Percentiles rank a stretch among this genome's conserved stretches.
phyloP scores from a whole-genome alignment of 129 eudicot genomes.

The Flaveria bidentis region DNA sequence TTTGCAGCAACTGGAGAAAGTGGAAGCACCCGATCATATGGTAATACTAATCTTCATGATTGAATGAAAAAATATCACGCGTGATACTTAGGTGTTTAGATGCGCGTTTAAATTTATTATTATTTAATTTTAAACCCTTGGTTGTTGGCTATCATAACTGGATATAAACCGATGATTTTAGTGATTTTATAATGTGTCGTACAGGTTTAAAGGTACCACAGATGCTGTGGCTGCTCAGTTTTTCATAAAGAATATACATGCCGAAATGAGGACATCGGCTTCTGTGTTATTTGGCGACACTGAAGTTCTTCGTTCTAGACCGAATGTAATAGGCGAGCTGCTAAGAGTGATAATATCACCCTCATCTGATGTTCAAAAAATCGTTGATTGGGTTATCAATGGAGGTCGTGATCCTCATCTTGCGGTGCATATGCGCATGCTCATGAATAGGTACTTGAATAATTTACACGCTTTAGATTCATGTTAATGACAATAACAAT shows the following conservation, averaged over 20 bases:
- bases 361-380: constrained; percentile 46
- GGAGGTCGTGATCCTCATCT: constrained; percentile 56
- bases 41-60: constrained; percentile 24
- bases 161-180: background rate
- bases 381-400: constrained; percentile 47
- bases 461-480: background rate
- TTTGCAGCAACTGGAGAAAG: constrained; percentile 60
- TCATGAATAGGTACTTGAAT: constrained; percentile 49
- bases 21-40: constrained; percentile 74
- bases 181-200: background rate
- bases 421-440: constrained; percentile 71
- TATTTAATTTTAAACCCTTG: background rate
- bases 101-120: background rate
- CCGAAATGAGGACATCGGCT: constrained; percentile 51
- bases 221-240: constrained; percentile 72
- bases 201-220: constrained; percentile 68
- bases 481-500: background rate
- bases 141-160: background rate
- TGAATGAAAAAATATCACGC: too few relatives aligned
- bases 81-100: background rate
- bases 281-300: constrained; percentile 42
- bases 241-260: constrained; percentile 57
- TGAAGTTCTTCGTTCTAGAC: constrained; percentile 46
- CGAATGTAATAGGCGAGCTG: constrained; percentile 59
- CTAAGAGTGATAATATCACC: constrained; percentile 56